Percentiles rank a stretch among this genome's conserved stretches.
These are phyloP conservation scores for Pythium brachiatum DNA, from an alignment of 352 stramenopile genomes.

Conservation along the genomic window DNA sequence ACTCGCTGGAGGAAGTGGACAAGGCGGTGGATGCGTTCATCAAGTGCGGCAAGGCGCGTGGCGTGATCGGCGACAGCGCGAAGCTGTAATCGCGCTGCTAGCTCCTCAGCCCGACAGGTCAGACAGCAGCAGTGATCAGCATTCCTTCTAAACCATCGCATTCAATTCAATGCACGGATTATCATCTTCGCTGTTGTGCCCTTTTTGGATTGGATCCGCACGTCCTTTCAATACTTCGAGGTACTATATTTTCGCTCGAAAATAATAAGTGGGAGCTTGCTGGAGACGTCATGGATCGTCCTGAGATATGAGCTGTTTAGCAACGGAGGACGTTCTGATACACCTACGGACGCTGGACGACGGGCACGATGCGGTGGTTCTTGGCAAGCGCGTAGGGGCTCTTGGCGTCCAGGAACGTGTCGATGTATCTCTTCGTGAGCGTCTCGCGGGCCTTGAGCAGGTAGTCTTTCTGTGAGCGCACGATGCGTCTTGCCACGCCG, in stretches of 20 bases:
- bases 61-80: slow-evolving; percentile 45
- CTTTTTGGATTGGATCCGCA: too few relatives aligned
- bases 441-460: slow-evolving; percentile 45
- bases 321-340: not conserved
- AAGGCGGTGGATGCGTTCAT: slow-evolving; percentile 92
- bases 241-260: too few relatives aligned
- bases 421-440: slow-evolving; percentile 71
- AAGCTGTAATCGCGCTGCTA: not conserved
- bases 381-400: slow-evolving; percentile 74
- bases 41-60: slow-evolving; percentile 80
- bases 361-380: slow-evolving; percentile 64
- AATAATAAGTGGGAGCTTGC: too few relatives aligned
- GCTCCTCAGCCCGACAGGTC: not conserved
- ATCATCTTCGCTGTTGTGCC: too few relatives aligned
- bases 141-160: not conserved
- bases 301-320: not conserved
- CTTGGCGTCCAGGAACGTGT: slow-evolving; percentile 71
- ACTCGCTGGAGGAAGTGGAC: slow-evolving; percentile 91
- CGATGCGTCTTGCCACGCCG: slow-evolving; percentile 36
- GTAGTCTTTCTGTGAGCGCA: slow-evolving; percentile 66
- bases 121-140: not conserved
- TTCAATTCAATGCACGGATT: not conserved
- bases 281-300: too few relatives aligned
- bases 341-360: slow-evolving; percentile 16
- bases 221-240: too few relatives aligned